Percentiles rank a stretch among this genome's conserved stretches.
phyloP scores from a whole-genome alignment of 2,329 filamentous ascomycete species.

The Aaosphaeria pasadenensis region DNA sequence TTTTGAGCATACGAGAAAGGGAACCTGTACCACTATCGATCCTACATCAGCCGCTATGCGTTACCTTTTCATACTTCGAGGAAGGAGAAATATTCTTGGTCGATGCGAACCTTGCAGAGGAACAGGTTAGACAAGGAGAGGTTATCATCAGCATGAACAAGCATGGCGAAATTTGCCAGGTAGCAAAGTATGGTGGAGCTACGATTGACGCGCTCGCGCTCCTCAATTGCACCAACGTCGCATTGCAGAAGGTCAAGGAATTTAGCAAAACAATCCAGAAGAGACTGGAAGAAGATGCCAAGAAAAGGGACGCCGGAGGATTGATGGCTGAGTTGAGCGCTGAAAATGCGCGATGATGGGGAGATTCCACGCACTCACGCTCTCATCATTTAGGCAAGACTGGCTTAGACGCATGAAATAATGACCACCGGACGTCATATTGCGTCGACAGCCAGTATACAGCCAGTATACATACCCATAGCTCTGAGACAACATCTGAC shows the following conservation, averaged over 20 bases:
- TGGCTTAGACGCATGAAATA: not conserved
- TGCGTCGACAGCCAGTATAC: no score
- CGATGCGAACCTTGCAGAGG: slow-evolving; percentile 72
- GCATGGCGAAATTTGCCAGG: slow-evolving; percentile 85
- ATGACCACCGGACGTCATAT: no score
- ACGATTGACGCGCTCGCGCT: slow-evolving; percentile 77
- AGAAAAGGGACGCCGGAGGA: slow-evolving; percentile 74
- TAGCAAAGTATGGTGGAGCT: slow-evolving; percentile 84
- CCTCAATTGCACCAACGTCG: slow-evolving; percentile 71
- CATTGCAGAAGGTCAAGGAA: slow-evolving; percentile 76
- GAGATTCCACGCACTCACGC: not conserved
- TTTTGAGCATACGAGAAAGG: slow-evolving; percentile 80
- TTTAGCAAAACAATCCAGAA: slow-evolving; percentile 71
- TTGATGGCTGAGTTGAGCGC: slow-evolving; percentile 75
- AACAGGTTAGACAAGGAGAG: slow-evolving; percentile 70
- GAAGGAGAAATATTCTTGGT: slow-evolving; percentile 68
- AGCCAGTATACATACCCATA: no score
- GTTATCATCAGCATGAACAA: slow-evolving; percentile 83
- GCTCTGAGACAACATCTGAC: no score
- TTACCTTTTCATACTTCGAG: slow-evolving; percentile 84
- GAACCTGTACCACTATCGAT: slow-evolving; percentile 88
- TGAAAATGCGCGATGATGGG: slow-evolving; percentile 73
- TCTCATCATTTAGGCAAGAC: not conserved
- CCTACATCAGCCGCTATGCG: slow-evolving; percentile 86
- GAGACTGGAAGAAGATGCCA: slow-evolving; percentile 73